These are phyloP conservation scores for Globisporangium spinosum DNA, from an alignment of 352 stramenopile genomes.

Conservation along the genomic window DNA sequence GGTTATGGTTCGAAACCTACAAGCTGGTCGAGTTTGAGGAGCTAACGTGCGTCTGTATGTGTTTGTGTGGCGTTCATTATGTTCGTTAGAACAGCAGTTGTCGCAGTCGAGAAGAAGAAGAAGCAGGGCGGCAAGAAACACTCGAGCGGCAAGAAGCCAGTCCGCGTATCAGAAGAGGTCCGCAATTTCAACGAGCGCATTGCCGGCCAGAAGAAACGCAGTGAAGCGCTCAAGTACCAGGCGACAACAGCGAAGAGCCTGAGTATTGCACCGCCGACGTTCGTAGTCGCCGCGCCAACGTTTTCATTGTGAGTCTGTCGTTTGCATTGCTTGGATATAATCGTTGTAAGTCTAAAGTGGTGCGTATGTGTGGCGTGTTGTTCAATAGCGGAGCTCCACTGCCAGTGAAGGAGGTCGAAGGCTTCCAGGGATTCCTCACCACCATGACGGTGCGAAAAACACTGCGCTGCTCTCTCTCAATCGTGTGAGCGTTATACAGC, in stretches of 20 bases:
- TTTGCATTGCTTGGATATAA: not conserved
- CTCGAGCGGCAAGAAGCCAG: slow-evolving; percentile 26
- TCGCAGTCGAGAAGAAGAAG: slow-evolving; percentile 37
- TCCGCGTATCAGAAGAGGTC: slow-evolving; percentile 49
- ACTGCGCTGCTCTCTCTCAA: not conserved
- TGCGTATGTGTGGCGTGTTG: not conserved
- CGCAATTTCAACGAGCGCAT: slow-evolving; percentile 81
- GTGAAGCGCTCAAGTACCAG: slow-evolving; percentile 23
- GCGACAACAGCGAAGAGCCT: slow-evolving; percentile 21
- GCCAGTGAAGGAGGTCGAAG: slow-evolving; percentile 47
- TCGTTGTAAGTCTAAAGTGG: not conserved
- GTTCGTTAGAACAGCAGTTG: slow-evolving; percentile 28
- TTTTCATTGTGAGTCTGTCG: slow-evolving; percentile 61
- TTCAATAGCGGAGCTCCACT: slow-evolving; percentile 14
- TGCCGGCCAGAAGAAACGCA: slow-evolving; percentile 32
- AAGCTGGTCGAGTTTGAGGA: not conserved
- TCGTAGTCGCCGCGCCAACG: slow-evolving; percentile 57
- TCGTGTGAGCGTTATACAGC: not conserved
- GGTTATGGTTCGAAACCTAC: not conserved
- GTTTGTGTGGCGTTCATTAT: not conserved
- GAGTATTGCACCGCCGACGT: slow-evolving; percentile 46
- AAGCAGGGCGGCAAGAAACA: slow-evolving; percentile 22
- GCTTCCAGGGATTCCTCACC: slow-evolving; percentile 67
- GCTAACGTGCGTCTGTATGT: not conserved
- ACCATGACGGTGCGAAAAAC: slow-evolving; percentile 37